phyloP scores from a whole-genome alignment of 768 basidiomycete genomes.

The Galerina sulciceps region DNA sequence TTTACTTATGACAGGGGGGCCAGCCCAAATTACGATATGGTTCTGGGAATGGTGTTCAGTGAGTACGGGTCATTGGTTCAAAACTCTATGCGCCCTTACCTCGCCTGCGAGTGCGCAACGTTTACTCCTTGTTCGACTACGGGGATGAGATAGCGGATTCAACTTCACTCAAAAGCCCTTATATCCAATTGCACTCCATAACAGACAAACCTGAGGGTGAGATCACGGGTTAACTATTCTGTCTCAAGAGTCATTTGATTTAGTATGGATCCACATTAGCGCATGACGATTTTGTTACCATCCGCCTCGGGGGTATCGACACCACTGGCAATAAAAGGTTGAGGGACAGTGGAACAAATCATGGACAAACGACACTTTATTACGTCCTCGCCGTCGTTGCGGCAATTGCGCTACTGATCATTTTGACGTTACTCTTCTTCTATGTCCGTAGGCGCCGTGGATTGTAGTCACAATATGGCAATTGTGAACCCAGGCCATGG shows the following conservation, averaged over 20 bases:
- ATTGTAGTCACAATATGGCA: too few relatives aligned
- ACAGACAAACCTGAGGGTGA: constrained; percentile 51
- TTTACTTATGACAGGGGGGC: constrained; percentile 49
- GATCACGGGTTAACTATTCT: neutral
- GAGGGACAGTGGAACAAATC: neutral
- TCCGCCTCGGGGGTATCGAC: constrained; percentile 36
- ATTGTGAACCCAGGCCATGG: too few relatives aligned
- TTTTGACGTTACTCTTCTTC: too few relatives aligned
- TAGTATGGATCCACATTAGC: constrained; percentile 19
- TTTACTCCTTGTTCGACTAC: constrained; percentile 65
- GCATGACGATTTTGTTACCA: constrained; percentile 40
- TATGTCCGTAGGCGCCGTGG: too few relatives aligned
- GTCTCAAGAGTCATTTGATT: neutral
- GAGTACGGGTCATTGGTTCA: constrained; percentile 28
- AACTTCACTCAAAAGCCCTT: constrained; percentile 47
- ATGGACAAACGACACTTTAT: neutral
- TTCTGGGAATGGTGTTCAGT: constrained; percentile 79
- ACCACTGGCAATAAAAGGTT: constrained; percentile 17
- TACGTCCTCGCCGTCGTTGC: constrained; percentile 11
- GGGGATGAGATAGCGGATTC: constrained; percentile 60
- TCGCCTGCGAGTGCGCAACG: constrained; percentile 58
- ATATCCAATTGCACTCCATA: constrained; percentile 63
- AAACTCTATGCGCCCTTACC: neutral
- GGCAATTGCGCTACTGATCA: constrained; percentile 12
- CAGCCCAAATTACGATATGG: constrained; percentile 57